Conservation (phyloP, 257 asterid genomes). For the Perilla frutescens region DNA sequence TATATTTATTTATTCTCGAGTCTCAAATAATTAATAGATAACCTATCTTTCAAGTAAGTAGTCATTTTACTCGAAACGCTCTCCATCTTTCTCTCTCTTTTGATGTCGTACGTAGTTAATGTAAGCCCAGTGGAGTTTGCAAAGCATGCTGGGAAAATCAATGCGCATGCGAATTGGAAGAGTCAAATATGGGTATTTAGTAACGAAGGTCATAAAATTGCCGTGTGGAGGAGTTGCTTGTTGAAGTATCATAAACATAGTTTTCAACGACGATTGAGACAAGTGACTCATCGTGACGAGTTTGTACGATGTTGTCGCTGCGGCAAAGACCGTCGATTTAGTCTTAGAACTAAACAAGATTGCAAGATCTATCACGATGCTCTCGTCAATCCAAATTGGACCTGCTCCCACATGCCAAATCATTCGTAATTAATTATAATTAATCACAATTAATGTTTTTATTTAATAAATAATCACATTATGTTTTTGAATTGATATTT, state of each 20-base stretch:
- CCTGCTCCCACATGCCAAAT: slow-evolving; percentile 48
- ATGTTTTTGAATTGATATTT: not conserved
- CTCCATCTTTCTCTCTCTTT: too few species aligned
- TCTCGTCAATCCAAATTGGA: slow-evolving; percentile 34
- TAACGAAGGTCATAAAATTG: slow-evolving; percentile 33
- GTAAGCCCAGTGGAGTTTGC: slow-evolving; percentile 41
- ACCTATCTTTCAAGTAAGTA: slow-evolving; percentile 10
- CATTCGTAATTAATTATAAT: slow-evolving; percentile 30
- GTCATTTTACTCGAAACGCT: too few species aligned
- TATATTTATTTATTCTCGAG: too few species aligned
- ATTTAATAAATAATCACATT: not conserved
- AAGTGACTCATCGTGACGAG: slow-evolving; percentile 52
- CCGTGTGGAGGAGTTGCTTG: slow-evolving; percentile 39
- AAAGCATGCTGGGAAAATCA: slow-evolving; percentile 46
- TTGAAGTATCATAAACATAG: slow-evolving; percentile 40
- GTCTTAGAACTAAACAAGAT: slow-evolving; percentile 33
- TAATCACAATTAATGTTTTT: not conserved
- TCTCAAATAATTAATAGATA: too few species aligned
- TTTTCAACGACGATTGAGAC: slow-evolving; percentile 43
- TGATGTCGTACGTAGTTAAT: too few species aligned
- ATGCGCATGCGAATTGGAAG: slow-evolving; percentile 42
- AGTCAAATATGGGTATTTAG: slow-evolving; percentile 51
- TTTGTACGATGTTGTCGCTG: slow-evolving; percentile 44
- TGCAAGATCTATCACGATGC: slow-evolving; percentile 50
- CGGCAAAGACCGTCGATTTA: slow-evolving; percentile 46